phyloP scores from a whole-genome alignment of 2,329 filamentous ascomycete genomes.

The Xylariaceae sp. region DNA sequence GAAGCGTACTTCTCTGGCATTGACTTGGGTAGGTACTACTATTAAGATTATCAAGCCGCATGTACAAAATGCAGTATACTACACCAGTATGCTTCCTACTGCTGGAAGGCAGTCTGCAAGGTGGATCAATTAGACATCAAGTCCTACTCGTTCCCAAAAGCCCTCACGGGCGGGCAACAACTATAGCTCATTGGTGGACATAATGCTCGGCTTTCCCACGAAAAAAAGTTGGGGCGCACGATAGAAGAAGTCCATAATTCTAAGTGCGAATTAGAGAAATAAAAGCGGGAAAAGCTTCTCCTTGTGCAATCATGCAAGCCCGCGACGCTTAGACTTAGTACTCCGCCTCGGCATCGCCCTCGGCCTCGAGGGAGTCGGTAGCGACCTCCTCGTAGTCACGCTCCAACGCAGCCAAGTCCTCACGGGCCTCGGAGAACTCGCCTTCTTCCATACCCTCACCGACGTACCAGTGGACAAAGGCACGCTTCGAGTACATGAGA shows the following conservation, averaged over 20 bases:
- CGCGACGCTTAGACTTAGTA: slow-evolving; percentile 57
- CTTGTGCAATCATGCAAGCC: slow-evolving; percentile 21
- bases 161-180: slow-evolving; percentile 7
- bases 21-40: slow-evolving; percentile 22
- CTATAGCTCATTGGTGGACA: slow-evolving; percentile 8
- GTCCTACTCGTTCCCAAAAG: slow-evolving; percentile 23
- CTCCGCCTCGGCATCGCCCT: slow-evolving; percentile 82
- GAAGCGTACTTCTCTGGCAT: slow-evolving; percentile 4
- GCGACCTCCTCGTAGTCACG: slow-evolving; percentile 99
- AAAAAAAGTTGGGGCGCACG: not conserved
- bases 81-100: slow-evolving; percentile 28
- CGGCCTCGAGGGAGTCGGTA: slow-evolving; percentile 84
- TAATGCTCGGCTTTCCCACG: slow-evolving; percentile 5
- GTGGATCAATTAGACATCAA: slow-evolving; percentile 26
- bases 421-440: slow-evolving; percentile 98
- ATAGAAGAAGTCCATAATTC: slow-evolving; percentile 11
- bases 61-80: slow-evolving; percentile 35
- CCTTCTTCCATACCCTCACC: slow-evolving; percentile 99
- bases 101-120: slow-evolving; percentile 21
- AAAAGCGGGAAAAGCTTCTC: slow-evolving; percentile 17
- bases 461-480: slow-evolving; percentile 99
- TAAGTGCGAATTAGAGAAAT: slow-evolving; percentile 14
- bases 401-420: slow-evolving; percentile 96
- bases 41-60: slow-evolving; percentile 34
- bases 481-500: slow-evolving; percentile 99